Evolutionary conservation across 2,329 filamentous ascomycete species (phyloP), one percentile per base, ranked within the genome.

Genomic region (Colletotrichum tropicicola): DNA sequence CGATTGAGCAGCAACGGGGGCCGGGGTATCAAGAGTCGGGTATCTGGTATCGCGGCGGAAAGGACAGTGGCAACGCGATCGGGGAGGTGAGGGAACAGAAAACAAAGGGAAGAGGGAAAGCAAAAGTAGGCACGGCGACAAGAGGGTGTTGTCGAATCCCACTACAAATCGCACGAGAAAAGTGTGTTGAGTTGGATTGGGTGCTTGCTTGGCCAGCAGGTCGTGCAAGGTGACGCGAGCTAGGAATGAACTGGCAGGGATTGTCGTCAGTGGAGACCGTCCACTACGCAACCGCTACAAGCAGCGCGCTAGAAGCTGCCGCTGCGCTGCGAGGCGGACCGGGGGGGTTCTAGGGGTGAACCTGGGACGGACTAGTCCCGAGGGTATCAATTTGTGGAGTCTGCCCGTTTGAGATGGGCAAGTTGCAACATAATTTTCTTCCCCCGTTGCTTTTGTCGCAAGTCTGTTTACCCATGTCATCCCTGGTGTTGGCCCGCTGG

Each of bases 101-200:
- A 45, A 23, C 21, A 25, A 27, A 35, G 13, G 12, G 27, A 19
- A 19, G 57, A 53, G 21, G 15, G 17, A 39, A 41, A 37, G 13
- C 19, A 54, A 21, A 21, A 45, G 19, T 12, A 15, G 23, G 19
- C 43, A 6, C n/a, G n/a, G n/a, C n/a, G 9, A 48, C 37, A 28
- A 65, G 61, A 65, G 57, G 43, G 61, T 65, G 49, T 65, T 35
- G 57, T 55, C 61, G 28, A 56, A 48, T 55, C 27, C 49, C 57
- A 55, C 49, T 21, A 45, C 44, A 15, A 61, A 55, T 61, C 49
- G 57, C 61, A 65, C 57, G 49, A 56, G 57, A 55, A 61, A 54
- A 65, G 44, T 54, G 58, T 56, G 58, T 37, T 52, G 27, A 17
- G 45, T 45, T 61, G 61, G 57, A 65, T 55, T 64, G 61, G 56